Conservation (phyloP, 441 rosid species). For the Cnidoscolus chayamansa region DNA sequence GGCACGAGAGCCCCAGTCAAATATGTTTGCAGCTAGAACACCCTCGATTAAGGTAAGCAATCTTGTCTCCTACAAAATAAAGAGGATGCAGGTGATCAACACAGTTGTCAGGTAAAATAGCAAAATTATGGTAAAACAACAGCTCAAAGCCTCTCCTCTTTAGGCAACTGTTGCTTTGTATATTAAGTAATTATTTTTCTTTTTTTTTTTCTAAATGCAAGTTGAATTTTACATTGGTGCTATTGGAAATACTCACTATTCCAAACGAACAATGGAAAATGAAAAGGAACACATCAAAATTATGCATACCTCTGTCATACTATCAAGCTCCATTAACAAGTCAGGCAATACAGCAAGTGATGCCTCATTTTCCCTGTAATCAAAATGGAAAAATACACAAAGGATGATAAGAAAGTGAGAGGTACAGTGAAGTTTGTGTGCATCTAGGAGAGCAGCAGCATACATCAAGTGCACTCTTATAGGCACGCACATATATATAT, state of each 20-base stretch:
- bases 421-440: neutral
- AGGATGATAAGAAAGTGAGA: constrained; percentile 4
- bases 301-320: constrained; percentile 68
- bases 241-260: constrained; percentile 4
- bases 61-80: constrained; percentile 67
- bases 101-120: constrained; percentile 9
- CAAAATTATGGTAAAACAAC: neutral
- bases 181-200: neutral
- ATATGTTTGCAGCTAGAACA: constrained; percentile 96
- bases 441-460: neutral
- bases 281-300: constrained; percentile 13
- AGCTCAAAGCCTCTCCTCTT: neutral
- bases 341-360: constrained; percentile 97
- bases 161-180: neutral
- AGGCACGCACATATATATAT: too few relatives aligned
- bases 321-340: constrained; percentile 79
- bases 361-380: constrained; percentile 93
- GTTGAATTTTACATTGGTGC: neutral
- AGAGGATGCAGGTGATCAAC: constrained; percentile 13
- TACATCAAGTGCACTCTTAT: neutral
- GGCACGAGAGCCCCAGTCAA: constrained; percentile 99
- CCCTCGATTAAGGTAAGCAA: constrained; percentile 89
- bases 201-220: neutral
- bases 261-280: neutral
- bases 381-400: constrained; percentile 12